These are phyloP conservation scores for Colletotrichum sp. DNA, from an alignment of 2,329 filamentous ascomycete genomes.

Conservation along the genomic window DNA sequence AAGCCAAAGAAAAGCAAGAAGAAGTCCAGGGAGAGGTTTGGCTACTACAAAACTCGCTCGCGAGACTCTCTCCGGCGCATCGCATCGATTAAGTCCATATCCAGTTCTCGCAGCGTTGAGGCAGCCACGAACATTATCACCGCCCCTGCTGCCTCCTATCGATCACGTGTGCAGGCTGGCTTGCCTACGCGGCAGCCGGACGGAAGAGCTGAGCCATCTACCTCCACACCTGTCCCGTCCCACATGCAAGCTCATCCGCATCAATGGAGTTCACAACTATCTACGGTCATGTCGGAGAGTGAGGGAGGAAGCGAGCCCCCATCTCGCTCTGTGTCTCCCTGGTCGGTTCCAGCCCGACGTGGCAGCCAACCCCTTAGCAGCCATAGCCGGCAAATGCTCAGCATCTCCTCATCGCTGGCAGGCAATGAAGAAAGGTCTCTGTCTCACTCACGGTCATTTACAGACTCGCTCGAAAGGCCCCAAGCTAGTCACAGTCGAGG, in stretches of 20 bases:
- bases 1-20: constrained; percentile 51
- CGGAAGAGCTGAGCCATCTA: constrained; percentile 29
- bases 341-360: constrained; percentile 47
- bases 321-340: constrained; percentile 52
- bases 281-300: constrained; percentile 67
- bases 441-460: constrained; percentile 45
- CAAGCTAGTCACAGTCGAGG: constrained; percentile 47
- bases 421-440: constrained; percentile 45
- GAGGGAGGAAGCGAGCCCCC: constrained; percentile 56
- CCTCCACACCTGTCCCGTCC: constrained; percentile 1
- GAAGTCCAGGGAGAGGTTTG: constrained; percentile 53
- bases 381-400: constrained; percentile 60
- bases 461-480: constrained; percentile 56
- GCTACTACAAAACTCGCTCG: constrained; percentile 55
- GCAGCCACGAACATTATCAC: constrained; percentile 42
- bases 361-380: constrained; percentile 56
- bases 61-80: constrained; percentile 55
- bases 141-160: constrained; percentile 44
- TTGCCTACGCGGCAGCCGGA: constrained; percentile 30
- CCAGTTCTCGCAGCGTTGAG: constrained; percentile 58
- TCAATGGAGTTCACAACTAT: constrained; percentile 69
- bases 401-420: constrained; percentile 60
- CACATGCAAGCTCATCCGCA: constrained; percentile 56
- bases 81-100: constrained; percentile 61
- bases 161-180: constrained; percentile 34